Conservation (phyloP, 257 asterid genomes). For the Nicotiana benthamiana region DNA sequence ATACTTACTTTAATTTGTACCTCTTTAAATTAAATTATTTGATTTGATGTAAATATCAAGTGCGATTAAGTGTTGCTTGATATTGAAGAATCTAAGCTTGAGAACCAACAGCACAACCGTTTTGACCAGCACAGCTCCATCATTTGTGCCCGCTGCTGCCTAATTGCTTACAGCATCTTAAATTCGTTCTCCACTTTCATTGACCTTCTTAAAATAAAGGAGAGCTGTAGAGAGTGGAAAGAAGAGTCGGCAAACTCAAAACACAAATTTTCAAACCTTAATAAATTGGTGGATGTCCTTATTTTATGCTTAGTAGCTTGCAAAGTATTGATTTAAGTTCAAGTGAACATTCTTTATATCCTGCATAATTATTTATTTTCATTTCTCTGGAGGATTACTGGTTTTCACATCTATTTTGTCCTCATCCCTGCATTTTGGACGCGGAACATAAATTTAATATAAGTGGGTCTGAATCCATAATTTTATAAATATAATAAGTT, state of each 20-base stretch:
- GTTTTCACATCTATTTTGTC: constrained; percentile 15
- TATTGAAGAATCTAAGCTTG: constrained; percentile 26
- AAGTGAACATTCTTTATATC: background rate
- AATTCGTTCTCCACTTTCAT: constrained; percentile 19
- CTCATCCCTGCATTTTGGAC: background rate
- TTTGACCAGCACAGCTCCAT: constrained; percentile 38
- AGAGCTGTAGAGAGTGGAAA: background rate
- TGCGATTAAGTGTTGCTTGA: background rate
- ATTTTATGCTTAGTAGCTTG: background rate
- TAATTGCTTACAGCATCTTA: constrained; percentile 12
- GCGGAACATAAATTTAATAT: too few relatives aligned
- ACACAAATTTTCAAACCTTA: background rate
- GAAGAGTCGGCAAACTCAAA: background rate
- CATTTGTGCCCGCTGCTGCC: constrained; percentile 42
- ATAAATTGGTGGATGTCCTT: background rate
- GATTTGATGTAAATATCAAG: too few relatives aligned
- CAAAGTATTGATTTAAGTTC: constrained; percentile 5
- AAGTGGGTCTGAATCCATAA: too few relatives aligned
- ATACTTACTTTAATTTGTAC: too few relatives aligned
- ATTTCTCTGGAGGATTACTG: background rate
- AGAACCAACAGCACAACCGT: background rate
- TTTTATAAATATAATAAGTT: too few relatives aligned
- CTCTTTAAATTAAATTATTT: too few relatives aligned
- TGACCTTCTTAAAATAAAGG: constrained; percentile 23
- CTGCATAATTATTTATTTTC: background rate